Evolutionary conservation across 2,329 filamentous ascomycete species (phyloP).

Genomic region (Oidium heveae): DNA sequence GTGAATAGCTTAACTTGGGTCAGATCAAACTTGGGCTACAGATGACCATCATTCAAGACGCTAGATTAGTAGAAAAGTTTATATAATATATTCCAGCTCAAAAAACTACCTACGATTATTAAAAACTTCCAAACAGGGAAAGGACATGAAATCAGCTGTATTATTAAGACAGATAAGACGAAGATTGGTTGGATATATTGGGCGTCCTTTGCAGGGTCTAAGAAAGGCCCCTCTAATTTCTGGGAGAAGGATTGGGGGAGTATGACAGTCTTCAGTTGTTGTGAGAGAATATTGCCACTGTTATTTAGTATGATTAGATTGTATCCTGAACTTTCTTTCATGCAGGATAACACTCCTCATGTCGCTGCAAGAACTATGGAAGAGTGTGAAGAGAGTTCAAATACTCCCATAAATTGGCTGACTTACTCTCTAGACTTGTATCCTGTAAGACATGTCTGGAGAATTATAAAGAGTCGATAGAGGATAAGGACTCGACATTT

Average conservation of each 20-base stretch:
- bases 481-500: slow-evolving; percentile 3
- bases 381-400: background rate
- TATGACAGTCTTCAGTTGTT: no score
- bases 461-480: slow-evolving; percentile 6
- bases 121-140: background rate
- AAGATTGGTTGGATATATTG: background rate
- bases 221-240: background rate
- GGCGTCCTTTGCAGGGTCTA: background rate
- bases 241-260: background rate
- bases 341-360: no score
- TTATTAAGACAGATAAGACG: background rate
- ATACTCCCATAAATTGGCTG: slow-evolving; percentile 4
- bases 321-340: no score
- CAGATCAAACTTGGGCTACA: background rate
- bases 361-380: background rate
- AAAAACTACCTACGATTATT: background rate
- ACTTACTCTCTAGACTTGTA: slow-evolving; percentile 4
- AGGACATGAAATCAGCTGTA: background rate
- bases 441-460: slow-evolving; percentile 5
- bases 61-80: background rate
- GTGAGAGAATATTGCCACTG: no score
- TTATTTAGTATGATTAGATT: no score
- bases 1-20: no score
- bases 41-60: background rate
- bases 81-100: background rate